These are phyloP conservation scores for Venturia aucupariae DNA, from an alignment of 2,329 filamentous ascomycete genomes.

Conservation along the genomic window DNA sequence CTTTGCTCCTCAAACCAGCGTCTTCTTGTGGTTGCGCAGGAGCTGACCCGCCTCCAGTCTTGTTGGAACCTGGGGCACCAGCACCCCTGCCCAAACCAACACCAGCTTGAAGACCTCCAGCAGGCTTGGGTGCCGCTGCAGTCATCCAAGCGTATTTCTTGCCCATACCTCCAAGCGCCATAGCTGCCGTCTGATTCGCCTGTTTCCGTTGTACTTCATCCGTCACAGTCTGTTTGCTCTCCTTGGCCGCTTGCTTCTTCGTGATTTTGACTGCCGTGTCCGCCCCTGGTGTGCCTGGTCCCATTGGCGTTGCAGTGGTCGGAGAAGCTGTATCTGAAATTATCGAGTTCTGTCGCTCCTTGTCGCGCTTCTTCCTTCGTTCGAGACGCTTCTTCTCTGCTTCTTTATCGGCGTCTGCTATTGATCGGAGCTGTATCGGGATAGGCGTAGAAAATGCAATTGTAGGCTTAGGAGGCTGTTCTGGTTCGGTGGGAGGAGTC, in stretches of 20 bases:
- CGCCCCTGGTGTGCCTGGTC: constrained; percentile 22
- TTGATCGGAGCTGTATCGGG: constrained; percentile 46
- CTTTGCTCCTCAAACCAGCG: constrained; percentile 7
- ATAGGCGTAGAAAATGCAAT: constrained; percentile 35
- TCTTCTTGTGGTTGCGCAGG: constrained; percentile 5
- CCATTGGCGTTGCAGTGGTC: constrained; percentile 20
- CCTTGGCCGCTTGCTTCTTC: constrained; percentile 80
- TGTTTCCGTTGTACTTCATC: constrained; percentile 72
- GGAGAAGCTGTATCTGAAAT: constrained; percentile 22
- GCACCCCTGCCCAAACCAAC: constrained; percentile 8
- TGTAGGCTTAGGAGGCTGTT: constrained; percentile 41
- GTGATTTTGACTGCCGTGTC: constrained; percentile 44
- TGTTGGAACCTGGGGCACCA: background rate
- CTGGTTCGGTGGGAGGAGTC: constrained; percentile 38
- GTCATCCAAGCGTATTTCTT: constrained; percentile 75
- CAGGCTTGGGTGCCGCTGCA: background rate
- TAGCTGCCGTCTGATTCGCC: constrained; percentile 73
- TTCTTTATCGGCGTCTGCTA: constrained; percentile 58
- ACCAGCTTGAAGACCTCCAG: constrained; percentile 6
- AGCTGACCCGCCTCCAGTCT: background rate
- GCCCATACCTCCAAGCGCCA: constrained; percentile 61
- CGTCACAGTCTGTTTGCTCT: constrained; percentile 58
- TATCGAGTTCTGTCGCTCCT: constrained; percentile 20
- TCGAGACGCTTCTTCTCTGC: constrained; percentile 56
- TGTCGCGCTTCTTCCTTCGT: constrained; percentile 36